Evolutionary conservation across 768 basidiomycete genomes (phyloP).

Genomic region (Wakefieldia striispora): DNA sequence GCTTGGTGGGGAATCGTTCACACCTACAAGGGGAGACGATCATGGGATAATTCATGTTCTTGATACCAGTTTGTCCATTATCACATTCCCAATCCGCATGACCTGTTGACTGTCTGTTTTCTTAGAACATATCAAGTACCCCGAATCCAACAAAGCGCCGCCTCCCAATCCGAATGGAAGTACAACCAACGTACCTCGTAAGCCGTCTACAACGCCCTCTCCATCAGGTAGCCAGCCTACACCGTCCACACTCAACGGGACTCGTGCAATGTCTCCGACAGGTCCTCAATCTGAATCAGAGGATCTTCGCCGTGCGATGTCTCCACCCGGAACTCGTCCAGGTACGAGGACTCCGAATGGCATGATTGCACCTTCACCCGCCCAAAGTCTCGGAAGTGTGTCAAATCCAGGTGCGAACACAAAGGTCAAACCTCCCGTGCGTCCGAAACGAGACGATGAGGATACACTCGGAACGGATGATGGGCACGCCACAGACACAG

Average conservation of each 20-base stretch:
- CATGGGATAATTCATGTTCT: slow-evolving; percentile 82
- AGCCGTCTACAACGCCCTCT: slow-evolving; percentile 44
- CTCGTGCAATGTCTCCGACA: slow-evolving; percentile 67
- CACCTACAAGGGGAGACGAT: slow-evolving; percentile 73
- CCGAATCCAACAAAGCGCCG: slow-evolving; percentile 51
- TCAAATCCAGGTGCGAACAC: slow-evolving; percentile 29
- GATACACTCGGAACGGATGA: slow-evolving; percentile 46
- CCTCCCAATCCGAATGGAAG: slow-evolving; percentile 34
- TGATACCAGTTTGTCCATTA: slow-evolving; percentile 77
- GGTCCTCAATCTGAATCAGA: slow-evolving; percentile 47
- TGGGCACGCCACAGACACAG: slow-evolving; percentile 47
- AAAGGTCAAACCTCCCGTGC: slow-evolving; percentile 52
- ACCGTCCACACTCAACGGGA: slow-evolving; percentile 30
- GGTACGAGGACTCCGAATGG: slow-evolving; percentile 36
- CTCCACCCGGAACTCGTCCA: slow-evolving; percentile 53
- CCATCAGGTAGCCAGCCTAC: slow-evolving; percentile 26
- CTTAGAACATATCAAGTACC: slow-evolving; percentile 90
- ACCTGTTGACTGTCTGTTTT: slow-evolving; percentile 3
- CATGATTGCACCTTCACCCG: slow-evolving; percentile 5
- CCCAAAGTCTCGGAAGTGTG: slow-evolving; percentile 10
- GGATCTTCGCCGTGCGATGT: slow-evolving; percentile 63
- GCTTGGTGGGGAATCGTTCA: slow-evolving; percentile 90
- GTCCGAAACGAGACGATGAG: slow-evolving; percentile 46
- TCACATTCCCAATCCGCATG: background rate
- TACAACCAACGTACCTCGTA: slow-evolving; percentile 39